Conservation (phyloP, 1,139 yeast genomes). For the Lodderomyces beijingensis region DNA sequence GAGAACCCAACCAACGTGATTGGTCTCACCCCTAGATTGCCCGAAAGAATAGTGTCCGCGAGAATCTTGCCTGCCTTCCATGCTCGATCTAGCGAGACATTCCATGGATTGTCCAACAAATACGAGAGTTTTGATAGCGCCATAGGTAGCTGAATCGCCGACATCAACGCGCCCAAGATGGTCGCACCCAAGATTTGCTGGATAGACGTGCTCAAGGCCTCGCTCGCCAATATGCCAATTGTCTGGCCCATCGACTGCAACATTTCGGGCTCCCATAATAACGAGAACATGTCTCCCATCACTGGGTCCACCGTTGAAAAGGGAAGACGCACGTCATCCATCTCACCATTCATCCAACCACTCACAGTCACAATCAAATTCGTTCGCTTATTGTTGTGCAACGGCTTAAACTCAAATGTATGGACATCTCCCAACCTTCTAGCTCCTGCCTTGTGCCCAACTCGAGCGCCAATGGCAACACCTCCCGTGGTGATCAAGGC, state of each 20-base stretch:
- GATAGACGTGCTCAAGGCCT: constrained; percentile 85
- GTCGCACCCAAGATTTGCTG: constrained; percentile 96
- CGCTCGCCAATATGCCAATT: constrained; percentile 87
- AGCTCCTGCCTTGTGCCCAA: constrained; percentile 82
- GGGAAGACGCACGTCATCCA: constrained; percentile 95
- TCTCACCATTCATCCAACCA: constrained; percentile 96
- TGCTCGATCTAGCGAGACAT: constrained; percentile 92
- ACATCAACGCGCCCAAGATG: constrained; percentile 84
- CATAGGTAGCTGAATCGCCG: constrained; percentile 94
- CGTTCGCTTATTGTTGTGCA: constrained; percentile 86
- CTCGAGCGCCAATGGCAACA: constrained; percentile 83
- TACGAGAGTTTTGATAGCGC: constrained; percentile 85
- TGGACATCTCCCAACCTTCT: constrained; percentile 87
- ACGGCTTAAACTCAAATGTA: constrained; percentile 89
- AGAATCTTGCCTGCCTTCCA: constrained; percentile 92
- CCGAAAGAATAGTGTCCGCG: constrained; percentile 85
- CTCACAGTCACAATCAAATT: constrained; percentile 87
- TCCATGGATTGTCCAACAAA: constrained; percentile 95
- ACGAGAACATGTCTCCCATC: constrained; percentile 91
- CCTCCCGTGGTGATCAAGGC: constrained; percentile 92
- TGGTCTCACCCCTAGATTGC: constrained; percentile 90
- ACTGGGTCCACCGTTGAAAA: constrained; percentile 96
- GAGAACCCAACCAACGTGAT: constrained; percentile 91
- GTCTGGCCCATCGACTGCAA: constrained; percentile 95
- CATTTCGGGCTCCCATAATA: constrained; percentile 98